Evolutionary conservation across 2,329 filamentous ascomycete genomes (phyloP).

Genomic region (Diaporthe eres): DNA sequence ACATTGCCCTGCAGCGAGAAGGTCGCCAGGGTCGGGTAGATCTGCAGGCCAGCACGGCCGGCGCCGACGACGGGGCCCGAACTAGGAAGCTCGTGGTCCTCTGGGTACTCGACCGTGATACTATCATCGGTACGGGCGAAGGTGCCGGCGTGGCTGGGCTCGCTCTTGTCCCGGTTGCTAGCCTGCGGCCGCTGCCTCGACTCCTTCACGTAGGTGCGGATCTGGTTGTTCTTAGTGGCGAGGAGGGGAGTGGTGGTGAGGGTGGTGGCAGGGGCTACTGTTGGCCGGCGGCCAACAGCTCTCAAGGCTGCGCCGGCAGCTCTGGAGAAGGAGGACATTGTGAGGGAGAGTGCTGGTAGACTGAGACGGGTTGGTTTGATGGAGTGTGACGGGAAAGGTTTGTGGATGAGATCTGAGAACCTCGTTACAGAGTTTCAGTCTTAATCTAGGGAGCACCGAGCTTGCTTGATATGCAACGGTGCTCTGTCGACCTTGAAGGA

Average conservation of each 20-base stretch:
- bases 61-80: conserved; percentile 80
- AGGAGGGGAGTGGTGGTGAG: background rate
- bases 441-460: background rate
- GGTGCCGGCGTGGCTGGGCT: conserved; percentile 64
- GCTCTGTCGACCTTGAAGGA: conserved; percentile 23
- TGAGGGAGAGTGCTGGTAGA: background rate
- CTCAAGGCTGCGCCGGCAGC: conserved; percentile 29
- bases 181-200: conserved; percentile 45
- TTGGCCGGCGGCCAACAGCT: conserved; percentile 17
- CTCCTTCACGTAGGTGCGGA: conserved; percentile 47
- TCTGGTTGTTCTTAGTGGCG: conserved; percentile 31
- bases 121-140: conserved; percentile 85
- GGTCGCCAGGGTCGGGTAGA: conserved; percentile 85
- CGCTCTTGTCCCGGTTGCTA: conserved; percentile 48
- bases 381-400: background rate
- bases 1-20: conserved; percentile 91
- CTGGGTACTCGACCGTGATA: conserved; percentile 84
- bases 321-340: conserved; percentile 34
- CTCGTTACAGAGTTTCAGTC: conserved; percentile 4
- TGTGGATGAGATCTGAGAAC: background rate
- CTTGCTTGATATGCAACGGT: conserved; percentile 26
- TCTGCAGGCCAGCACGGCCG: conserved; percentile 77
- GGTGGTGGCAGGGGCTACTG: background rate
- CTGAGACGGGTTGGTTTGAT: background rate
- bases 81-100: conserved; percentile 79